These are phyloP conservation scores for Ceratobasidium papillatum DNA, from an alignment of 1,284 basidiomycete genomes.

Conservation along the genomic window DNA sequence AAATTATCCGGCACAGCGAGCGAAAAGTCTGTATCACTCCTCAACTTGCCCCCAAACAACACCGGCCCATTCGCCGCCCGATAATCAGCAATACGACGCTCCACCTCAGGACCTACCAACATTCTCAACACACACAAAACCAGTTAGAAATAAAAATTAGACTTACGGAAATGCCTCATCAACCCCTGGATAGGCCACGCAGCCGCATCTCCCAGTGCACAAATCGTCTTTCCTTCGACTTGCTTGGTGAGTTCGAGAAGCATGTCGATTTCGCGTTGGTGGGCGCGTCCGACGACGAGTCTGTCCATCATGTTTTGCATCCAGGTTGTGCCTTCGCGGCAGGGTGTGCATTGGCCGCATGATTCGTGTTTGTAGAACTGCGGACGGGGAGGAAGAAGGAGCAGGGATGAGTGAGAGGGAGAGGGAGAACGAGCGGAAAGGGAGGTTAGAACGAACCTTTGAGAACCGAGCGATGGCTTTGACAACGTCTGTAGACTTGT, in stretches of 20 bases:
- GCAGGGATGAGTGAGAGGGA: background rate
- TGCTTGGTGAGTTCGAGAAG: constrained; percentile 87
- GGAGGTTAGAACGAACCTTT: constrained; percentile 59
- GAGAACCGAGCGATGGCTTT: constrained; percentile 93
- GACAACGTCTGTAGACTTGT: constrained; percentile 95
- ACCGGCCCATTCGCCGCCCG: constrained; percentile 83
- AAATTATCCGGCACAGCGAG: constrained; percentile 86
- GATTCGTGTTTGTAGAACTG: constrained; percentile 98
- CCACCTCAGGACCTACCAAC: constrained; percentile 75
- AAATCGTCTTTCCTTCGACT: constrained; percentile 95
- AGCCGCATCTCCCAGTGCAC: constrained; percentile 95
- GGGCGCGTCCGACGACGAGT: constrained; percentile 87
- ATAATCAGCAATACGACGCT: constrained; percentile 84
- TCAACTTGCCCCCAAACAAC: constrained; percentile 86
- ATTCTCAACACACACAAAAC: background rate
- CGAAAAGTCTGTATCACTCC: constrained; percentile 73
- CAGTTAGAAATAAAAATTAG: background rate
- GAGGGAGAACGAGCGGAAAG: constrained; percentile 10
- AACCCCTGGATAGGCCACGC: constrained; percentile 98
- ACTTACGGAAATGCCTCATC: constrained; percentile 90
- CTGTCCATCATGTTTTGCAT: constrained; percentile 99
- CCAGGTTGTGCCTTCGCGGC: constrained; percentile 96
- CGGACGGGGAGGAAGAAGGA: background rate
- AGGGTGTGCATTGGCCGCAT: constrained; percentile 98
- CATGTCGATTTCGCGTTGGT: constrained; percentile 97